Evolutionary conservation across 495 filamentous ascomycete species (phyloP), one percentile per base, ranked within the genome.

Genomic region (Lophiostoma macrostomum): DNA sequence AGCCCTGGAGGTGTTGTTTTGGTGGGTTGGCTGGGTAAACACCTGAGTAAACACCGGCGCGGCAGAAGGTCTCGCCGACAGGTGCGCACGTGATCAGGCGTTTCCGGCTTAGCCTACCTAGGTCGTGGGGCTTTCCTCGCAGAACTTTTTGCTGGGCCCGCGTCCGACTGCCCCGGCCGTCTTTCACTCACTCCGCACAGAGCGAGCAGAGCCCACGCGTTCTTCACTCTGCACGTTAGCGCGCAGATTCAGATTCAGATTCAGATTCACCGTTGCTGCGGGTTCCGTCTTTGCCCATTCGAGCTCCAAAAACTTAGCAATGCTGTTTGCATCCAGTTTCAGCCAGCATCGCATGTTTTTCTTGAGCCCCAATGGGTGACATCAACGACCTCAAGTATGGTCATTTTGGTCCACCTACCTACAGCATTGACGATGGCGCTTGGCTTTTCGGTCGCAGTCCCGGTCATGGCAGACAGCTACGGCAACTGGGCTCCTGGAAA

Each of bases 321-420:
- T n/a, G n/a, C n/a, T n/a, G n/a, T n/a, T n/a, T n/a, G n/a, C n/a
- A n/a, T n/a, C 5, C 13, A 8, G 16, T 24, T 40, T 14, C 32
- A 31, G 27, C 13, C 36, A 24, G 27, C 12, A 43, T 20, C 30
- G 35, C 28, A 31, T 25, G 29, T 14, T 31, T 6, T 14, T 12
- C 23, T 56, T 63, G 53, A 70, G 67, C 67, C 79, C 81, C 45
- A 69, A 88, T 88, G 84, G 76, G 76, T 84, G 75, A 85, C 36
- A 55, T 64, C 14, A 71, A 66, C 64, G 77, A 77, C 75, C 77
- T 87, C 41, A 76, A 75, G 44, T 87, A 83, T 72, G 84, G 84
- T 73, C 81, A 85, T 63, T 62, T 83, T 50, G 84, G 84, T 61
- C 72, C 72, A 60, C 71, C 78, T 20, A 49, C 67, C 28, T 88